These are phyloP conservation scores for Hydnum rufescens DNA, from an alignment of 768 basidiomycete species.

Conservation along the genomic window DNA sequence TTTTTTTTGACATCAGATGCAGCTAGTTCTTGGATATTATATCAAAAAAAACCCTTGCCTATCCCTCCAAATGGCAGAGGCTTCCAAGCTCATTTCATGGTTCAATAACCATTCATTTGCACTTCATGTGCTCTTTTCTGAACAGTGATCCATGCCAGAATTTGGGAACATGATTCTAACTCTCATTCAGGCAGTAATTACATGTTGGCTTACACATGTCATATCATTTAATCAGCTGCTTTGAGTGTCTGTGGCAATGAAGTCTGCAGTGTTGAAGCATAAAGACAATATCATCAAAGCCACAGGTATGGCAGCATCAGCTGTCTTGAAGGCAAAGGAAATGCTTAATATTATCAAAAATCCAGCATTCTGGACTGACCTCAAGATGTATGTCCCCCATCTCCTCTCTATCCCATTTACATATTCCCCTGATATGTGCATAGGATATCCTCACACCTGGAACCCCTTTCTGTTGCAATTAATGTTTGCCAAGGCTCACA, in stretches of 20 bases:
- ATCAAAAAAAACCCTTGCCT: background rate
- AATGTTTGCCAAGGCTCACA: background rate
- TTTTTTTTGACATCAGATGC: background rate
- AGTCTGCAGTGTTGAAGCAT: background rate
- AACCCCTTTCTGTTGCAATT: background rate
- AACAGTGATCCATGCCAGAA: background rate
- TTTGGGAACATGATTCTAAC: background rate
- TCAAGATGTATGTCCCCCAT: background rate
- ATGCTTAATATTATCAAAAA: background rate
- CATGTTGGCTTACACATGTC: background rate
- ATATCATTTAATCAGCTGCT: background rate
- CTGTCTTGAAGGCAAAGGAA: background rate
- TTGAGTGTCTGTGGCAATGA: background rate
- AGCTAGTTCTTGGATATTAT: background rate
- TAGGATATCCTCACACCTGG: background rate
- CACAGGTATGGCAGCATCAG: background rate
- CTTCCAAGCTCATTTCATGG: background rate
- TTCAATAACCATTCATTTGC: slow-evolving; percentile 1
- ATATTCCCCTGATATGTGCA: background rate
- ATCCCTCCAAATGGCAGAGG: background rate
- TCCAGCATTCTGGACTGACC: background rate
- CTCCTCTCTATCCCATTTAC: background rate
- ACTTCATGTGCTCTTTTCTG: background rate
- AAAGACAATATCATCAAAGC: background rate
- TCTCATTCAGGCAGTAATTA: background rate